Evolutionary conservation across 78 protist species (phyloP).

Genomic region (Speleostelium caveatum): DNA sequence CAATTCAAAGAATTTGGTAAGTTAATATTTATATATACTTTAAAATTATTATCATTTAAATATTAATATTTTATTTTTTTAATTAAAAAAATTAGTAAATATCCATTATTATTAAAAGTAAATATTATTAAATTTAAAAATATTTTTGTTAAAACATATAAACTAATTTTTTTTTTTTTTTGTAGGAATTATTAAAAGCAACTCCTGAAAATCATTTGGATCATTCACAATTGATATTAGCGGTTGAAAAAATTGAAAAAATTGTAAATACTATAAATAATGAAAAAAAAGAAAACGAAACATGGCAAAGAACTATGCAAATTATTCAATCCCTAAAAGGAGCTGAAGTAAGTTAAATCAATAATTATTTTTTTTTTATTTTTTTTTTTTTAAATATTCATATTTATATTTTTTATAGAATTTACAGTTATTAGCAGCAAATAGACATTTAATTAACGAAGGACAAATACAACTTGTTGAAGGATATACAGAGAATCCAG

Average conservation of each 20-base stretch:
- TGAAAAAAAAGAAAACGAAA: conserved; percentile 63
- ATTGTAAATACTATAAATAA: conserved; percentile 49
- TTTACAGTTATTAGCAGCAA: conserved; percentile 48
- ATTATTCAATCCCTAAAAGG: conserved; percentile 70
- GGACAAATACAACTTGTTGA: conserved; percentile 50
- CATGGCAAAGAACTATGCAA: conserved; percentile 80
- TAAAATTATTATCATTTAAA: not conserved
- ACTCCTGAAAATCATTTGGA: conserved; percentile 65
- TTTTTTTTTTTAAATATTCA: not conserved
- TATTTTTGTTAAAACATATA: not conserved
- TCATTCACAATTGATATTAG: conserved; percentile 35
- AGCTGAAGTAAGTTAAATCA: conserved; percentile 34
- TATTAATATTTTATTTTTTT: not conserved
- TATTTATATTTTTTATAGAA: not conserved
- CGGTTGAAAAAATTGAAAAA: conserved; percentile 64
- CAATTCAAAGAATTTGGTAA: conserved; percentile 69
- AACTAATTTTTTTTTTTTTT: conserved; percentile 49
- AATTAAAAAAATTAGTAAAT: conserved; percentile 13
- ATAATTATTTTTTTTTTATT: not conserved
- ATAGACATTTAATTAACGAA: conserved; percentile 52
- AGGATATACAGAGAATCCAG: conserved; percentile 50
- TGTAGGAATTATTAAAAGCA: conserved; percentile 64
- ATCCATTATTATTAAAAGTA: conserved; percentile 66
- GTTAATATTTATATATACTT: not conserved
- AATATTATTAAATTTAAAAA: not conserved